A percentile compares a stretch with the other conserved stretches of the same genome.
Evolutionary conservation across 2,329 filamentous ascomycete species (phyloP).

Genomic region (Neoscytalidium dimidiatum): DNA sequence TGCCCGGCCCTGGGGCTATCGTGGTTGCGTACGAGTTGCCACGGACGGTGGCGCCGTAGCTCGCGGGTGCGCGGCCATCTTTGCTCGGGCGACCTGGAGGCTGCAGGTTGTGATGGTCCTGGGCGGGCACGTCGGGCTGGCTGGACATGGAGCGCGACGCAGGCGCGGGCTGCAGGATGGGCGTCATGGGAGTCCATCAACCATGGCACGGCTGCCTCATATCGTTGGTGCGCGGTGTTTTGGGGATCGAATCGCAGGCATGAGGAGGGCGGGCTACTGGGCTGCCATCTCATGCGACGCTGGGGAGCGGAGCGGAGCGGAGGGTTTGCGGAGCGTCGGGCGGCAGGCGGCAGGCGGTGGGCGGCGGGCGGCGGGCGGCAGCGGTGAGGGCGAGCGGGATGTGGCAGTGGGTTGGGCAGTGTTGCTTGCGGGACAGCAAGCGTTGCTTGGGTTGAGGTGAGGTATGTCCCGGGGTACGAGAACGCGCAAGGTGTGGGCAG

Average conservation of each 20-base stretch:
- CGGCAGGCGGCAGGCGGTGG: not conserved
- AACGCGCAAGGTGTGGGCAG: constrained; percentile 9
- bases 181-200: constrained; percentile 46
- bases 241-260: constrained; percentile 26
- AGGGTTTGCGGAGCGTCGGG: not conserved
- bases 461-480: not conserved
- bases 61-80: constrained; percentile 57
- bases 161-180: constrained; percentile 31
- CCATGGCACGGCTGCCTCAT: constrained; percentile 27
- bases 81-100: constrained; percentile 47
- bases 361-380: not conserved
- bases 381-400: not conserved
- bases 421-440: not conserved
- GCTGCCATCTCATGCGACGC: constrained; percentile 17
- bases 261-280: constrained; percentile 19
- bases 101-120: constrained; percentile 35
- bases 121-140: constrained; percentile 35
- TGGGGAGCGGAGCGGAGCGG: constrained; percentile 8
- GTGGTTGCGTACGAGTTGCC: constrained; percentile 71
- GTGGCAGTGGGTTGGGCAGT: not conserved
- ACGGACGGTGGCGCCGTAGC: constrained; percentile 64
- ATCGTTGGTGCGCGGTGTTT: constrained; percentile 31
- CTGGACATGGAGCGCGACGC: constrained; percentile 43
- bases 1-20: constrained; percentile 68
- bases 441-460: constrained; percentile 12